phyloP scores from a whole-genome alignment of 805 yeast genomes.

The Crinitomyces ghanaensis region DNA sequence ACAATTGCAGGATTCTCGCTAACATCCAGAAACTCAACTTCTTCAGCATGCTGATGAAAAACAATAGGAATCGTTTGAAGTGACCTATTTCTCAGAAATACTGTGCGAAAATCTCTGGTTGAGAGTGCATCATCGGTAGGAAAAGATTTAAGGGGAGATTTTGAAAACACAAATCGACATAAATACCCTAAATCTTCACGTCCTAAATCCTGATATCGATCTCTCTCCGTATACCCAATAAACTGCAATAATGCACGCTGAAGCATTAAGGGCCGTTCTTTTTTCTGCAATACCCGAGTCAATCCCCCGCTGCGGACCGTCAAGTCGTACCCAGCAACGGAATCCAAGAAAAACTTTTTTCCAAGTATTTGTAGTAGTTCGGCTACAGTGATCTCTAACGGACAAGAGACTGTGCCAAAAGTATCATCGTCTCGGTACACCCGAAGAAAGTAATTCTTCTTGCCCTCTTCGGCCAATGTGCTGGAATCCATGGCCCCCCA shows the following conservation, averaged over 20 bases:
- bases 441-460: slow-evolving; percentile 35
- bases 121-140: slow-evolving; percentile 53
- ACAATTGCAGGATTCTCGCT: slow-evolving; percentile 79
- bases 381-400: slow-evolving; percentile 63
- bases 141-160: slow-evolving; percentile 47
- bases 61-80: slow-evolving; percentile 77
- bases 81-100: slow-evolving; percentile 59
- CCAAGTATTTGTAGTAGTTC: slow-evolving; percentile 63
- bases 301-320: slow-evolving; percentile 66
- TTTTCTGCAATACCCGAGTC: slow-evolving; percentile 57
- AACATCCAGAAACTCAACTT: slow-evolving; percentile 70
- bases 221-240: slow-evolving; percentile 72
- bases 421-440: slow-evolving; percentile 77
- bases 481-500: slow-evolving; percentile 6
- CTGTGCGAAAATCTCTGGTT: slow-evolving; percentile 56
- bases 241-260: slow-evolving; percentile 62
- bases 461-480: slow-evolving; percentile 11
- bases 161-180: slow-evolving; percentile 67
- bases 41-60: slow-evolving; percentile 67
- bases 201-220: slow-evolving; percentile 65
- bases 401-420: slow-evolving; percentile 71
- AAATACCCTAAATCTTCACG: slow-evolving; percentile 74
- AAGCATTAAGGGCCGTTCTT: slow-evolving; percentile 66
- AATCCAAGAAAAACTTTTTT: slow-evolving; percentile 63
- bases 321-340: slow-evolving; percentile 62